Base-by-base conservation (phyloP, 2,329 filamentous ascomycete genomes). In the Ophiostoma australiae region DNA sequence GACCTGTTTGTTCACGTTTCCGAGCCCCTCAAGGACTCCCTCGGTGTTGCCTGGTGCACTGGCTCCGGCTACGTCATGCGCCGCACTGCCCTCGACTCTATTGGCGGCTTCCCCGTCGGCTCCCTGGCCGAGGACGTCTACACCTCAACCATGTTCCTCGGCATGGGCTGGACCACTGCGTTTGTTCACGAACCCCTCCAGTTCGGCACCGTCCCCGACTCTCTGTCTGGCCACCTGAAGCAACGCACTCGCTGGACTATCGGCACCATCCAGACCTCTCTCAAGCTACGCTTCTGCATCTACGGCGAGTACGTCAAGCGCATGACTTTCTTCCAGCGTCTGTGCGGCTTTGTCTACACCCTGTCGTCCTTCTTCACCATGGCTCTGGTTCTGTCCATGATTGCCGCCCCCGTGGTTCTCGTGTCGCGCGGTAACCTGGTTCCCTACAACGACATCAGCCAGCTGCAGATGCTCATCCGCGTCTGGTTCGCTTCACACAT, bases 31-130 rank as follows among this genome's bases (percentile, higher is more conserved):
- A 84, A 84, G 79, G 82, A 84, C 71, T 76, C 82, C 20, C 78
- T 84, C 61, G 81, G 84, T 68, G 84, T 86, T 4, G 86, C 86
- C 20, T 87, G 86, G 83, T 89, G 86, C 74, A 87, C 85, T 17
- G 87, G 88, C 5, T 89, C 87, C 4, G 88, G 88, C 8, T 90
- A 88, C 73, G 79, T 87, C 4, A 82, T 84, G 37, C 85, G 87
- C 2, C 85, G 87, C 17, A 78, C 82, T 70, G 87, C 88, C 7
- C 80, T 90, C 4, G 84, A 87, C 31, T 81, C 84, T 20, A 88
- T 90, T 73, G 87, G 86, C 74, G 85, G 87, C 74, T 89, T 88
- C 74, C 87, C 87, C 0, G 81, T 85, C 1, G 86, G 84, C 20
- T 87, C 85, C 3, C 78, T 89, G 8, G 84, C 86, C 6, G 88